Base-by-base conservation (phyloP, 352 stramenopile genomes). In the Poterioochromonas sp. region DNA sequence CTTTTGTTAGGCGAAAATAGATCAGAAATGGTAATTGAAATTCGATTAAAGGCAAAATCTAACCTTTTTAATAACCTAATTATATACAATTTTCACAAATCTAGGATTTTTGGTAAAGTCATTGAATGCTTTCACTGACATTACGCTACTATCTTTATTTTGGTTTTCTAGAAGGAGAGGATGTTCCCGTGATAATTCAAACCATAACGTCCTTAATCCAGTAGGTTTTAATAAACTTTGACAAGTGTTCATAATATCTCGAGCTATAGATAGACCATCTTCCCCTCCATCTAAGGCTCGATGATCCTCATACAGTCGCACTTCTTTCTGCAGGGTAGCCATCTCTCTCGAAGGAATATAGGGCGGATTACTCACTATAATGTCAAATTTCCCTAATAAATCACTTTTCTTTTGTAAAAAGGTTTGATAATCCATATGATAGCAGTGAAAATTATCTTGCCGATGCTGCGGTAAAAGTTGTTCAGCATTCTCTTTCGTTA, bases 271-370 rank as follows among this genome's bases (percentile, higher is more conserved):
- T 1, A 74, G 12, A 8, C 65, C 65, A 54, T 74, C 65, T 35
- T 12, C 2, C 22, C 65, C 65, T 58, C 65, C 65, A 54, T 74
- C 65, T n/a, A 78, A 54, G 34, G 71, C 71, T 39, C 3, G 12
- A 22, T 35, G 5, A 69, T 65, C 44, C 34, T 78, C 71, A 71
- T 71, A 65, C 37, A 34, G 8, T 34, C 37, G 1, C 2, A 78
- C 71, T 41, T 78, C 71, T 15, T 39, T 5, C 35, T 79, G 41
- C 20, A 85, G 60, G 0, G 11, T 49, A 43, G 49, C 43, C 74
- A 85, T 83, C 26, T 85, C 82, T 32, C 37, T 62, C 44, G 64
- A 80, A 34, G 82, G 82, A 39, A 85, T 85, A 78, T 85, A 85
- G 32, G 82, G 82, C 29, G 82, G 82, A 65, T 85, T 85, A 70